Evolutionary conservation across 352 stramenopile species (phyloP).

Genomic region (Globisporangium viniferum): DNA sequence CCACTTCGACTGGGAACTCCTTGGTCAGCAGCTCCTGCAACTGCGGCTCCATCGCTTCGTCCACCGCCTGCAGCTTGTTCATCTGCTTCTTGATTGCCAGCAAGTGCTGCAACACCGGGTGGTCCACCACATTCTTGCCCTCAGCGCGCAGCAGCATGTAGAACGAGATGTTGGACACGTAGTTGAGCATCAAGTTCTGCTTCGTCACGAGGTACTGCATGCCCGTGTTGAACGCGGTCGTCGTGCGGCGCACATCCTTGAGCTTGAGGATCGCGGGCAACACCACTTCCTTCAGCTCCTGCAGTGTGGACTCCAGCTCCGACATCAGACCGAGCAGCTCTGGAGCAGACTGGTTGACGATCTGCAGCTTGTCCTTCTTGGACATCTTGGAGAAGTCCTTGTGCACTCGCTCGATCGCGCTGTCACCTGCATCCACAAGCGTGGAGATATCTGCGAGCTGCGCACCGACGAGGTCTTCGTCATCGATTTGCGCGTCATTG

Average conservation of each 20-base stretch:
- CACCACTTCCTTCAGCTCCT: constrained; percentile 61
- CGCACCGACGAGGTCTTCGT: constrained; percentile 65
- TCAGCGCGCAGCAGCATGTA: constrained; percentile 79
- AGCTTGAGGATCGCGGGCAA: constrained; percentile 72
- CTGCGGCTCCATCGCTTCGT: constrained; percentile 54
- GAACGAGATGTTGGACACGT: constrained; percentile 84
- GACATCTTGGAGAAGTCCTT: constrained; percentile 85
- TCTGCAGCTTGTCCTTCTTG: constrained; percentile 85
- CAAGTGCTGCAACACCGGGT: constrained; percentile 77
- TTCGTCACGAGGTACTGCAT: constrained; percentile 77
- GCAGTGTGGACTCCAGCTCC: constrained; percentile 67
- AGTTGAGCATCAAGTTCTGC: constrained; percentile 83
- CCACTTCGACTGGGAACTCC: constrained; percentile 47
- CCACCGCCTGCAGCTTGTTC: constrained; percentile 49
- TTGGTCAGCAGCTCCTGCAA: constrained; percentile 68
- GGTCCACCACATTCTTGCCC: constrained; percentile 75
- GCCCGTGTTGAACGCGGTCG: constrained; percentile 51
- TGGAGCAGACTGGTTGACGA: constrained; percentile 78
- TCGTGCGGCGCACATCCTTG: constrained; percentile 57
- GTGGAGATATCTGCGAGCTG: constrained; percentile 76
- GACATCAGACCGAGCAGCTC: constrained; percentile 70
- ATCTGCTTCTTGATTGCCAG: constrained; percentile 77
- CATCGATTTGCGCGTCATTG: constrained; percentile 31
- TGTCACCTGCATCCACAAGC: constrained; percentile 46
- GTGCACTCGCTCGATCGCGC: constrained; percentile 63